Evolutionary conservation across 352 stramenopile species (phyloP).

Genomic region (Globisporangium paroecandrum): DNA sequence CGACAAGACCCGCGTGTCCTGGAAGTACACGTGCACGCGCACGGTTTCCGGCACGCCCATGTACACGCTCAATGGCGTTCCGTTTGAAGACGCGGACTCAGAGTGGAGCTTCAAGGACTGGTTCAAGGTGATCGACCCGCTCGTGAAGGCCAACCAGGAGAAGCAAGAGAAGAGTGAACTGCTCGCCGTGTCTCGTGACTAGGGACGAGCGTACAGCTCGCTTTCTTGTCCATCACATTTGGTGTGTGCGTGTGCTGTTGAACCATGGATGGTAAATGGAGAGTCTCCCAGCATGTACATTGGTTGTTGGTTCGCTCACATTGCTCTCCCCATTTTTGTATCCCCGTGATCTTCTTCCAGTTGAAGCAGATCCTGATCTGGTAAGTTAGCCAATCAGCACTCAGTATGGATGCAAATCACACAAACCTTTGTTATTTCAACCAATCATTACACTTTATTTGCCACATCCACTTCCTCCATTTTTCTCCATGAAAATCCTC

Average conservation of each 20-base stretch:
- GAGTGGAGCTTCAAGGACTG: constrained; percentile 51
- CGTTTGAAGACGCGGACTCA: constrained; percentile 40
- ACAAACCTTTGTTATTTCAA: neutral
- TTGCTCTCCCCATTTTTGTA: neutral
- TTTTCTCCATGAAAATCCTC: neutral
- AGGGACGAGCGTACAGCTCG: neutral
- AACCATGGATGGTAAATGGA: neutral
- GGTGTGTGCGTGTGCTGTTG: too few species aligned
- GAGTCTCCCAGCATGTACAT: neutral
- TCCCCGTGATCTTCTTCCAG: neutral
- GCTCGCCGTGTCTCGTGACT: neutral
- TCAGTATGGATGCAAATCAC: neutral
- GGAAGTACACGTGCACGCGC: constrained; percentile 82
- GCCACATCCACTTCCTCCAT: neutral
- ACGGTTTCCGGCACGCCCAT: constrained; percentile 69
- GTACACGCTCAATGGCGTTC: constrained; percentile 80
- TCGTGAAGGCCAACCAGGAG: constrained; percentile 30
- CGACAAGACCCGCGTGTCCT: constrained; percentile 48
- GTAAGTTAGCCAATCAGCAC: constrained; percentile 20
- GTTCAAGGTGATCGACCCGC: constrained; percentile 46
- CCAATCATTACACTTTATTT: constrained; percentile 19
- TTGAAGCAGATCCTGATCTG: neutral
- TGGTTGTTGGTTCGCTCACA: neutral
- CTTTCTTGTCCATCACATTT: neutral
- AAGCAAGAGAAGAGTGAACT: neutral